Base-by-base conservation (phyloP, 148 eudicot genomes). In the Beta vulgaris region DNA sequence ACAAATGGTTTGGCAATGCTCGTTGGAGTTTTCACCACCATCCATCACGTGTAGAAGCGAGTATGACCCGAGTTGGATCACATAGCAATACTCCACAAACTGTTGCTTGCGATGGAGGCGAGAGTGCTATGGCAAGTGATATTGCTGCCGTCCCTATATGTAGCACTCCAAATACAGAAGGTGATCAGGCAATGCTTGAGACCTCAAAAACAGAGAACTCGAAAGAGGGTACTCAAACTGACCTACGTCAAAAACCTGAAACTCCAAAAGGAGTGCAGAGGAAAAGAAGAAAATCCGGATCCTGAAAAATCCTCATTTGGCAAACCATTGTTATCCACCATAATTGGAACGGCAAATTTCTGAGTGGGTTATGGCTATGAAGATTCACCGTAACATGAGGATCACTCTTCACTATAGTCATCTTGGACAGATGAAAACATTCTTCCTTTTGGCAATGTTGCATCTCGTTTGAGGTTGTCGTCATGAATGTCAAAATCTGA, bases 1-100 rank as follows among this genome's bases (percentile, higher is more conserved):
- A 73, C 73, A 95, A 92, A 86, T 95, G 98, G 97, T 95, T 95
- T 75, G 91, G 79, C 60, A 89, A 92, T 88, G 91, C 98, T 43
- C 92, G 97, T n/a, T 89, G 93, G 93, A 89, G 96, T 78, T 86
- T 76, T 76, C 81, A 72, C 69, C 84, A 86, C 76, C 96, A 83
- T 79, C 74, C 84, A 64, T 68, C 83, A 55, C 78, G 73, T 42
- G 60, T 61, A 65, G 85, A 74, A 74, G 74, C 87, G 26, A 80
- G 51, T 36, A 76, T 75, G 72, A 76, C 63, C 32, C 77, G 75
- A 75, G 68, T 34, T 73, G 49, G 77, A 66, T 76, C 83, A 78
- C 55, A 19, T 60, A 44, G 76, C 62, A 68, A 68, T 32, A 40
- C 78, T 12, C 37, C 74, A 8, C 53, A 15, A 7, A 42, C 31